Evolutionary conservation across 164 flowering plant species (phyloP), one percentile per base, ranked within the genome.

Genomic region (Piper betle): DNA sequence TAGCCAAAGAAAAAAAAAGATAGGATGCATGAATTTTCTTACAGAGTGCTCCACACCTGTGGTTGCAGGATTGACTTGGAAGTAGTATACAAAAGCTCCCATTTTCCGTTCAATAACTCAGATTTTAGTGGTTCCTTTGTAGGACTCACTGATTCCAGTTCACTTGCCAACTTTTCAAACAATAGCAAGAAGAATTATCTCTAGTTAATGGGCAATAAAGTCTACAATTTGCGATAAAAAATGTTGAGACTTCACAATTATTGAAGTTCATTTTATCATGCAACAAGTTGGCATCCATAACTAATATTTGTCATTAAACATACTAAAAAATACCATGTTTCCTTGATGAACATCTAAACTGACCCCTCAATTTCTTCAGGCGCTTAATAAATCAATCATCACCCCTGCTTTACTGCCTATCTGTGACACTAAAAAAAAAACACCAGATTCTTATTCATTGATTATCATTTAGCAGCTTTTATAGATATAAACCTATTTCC

Each of bases 11-110:
- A 25, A 25, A 25, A 25, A 25, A 25, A 25, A 25, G 53, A 63
- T 39, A 43, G 40, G 39, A 19, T 9, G 52, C 15, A 43, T 9
- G 52, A n/a, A 6, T 25, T 43, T 4, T 39, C 39, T 50, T 19
- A 52, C 53, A 59, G 16, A 37, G n/a, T 48, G 2, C 3, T 12
- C 5, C 50, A 20, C 55, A 88, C 98, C 91, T 83, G 61, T 1
- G 67, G 80, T 63, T 86, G 89, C 83, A 92, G 68, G 71, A 89
- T 89, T 13, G 98, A 92, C 53, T 62, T 59, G 8, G 98, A 92
- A 66, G 96, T 89, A 0, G 98, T 92, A 77, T 92, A 92, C 37
- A 89, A 72, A 52, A 89, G 91, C 74, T 92, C 96, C 97, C 98
- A 93, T 66, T 89, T 89, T 42, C 96, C 96, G 77, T 89, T 73